phyloP scores from a whole-genome alignment of 805 yeast species.

The Wickerhamomyces canadensis region DNA sequence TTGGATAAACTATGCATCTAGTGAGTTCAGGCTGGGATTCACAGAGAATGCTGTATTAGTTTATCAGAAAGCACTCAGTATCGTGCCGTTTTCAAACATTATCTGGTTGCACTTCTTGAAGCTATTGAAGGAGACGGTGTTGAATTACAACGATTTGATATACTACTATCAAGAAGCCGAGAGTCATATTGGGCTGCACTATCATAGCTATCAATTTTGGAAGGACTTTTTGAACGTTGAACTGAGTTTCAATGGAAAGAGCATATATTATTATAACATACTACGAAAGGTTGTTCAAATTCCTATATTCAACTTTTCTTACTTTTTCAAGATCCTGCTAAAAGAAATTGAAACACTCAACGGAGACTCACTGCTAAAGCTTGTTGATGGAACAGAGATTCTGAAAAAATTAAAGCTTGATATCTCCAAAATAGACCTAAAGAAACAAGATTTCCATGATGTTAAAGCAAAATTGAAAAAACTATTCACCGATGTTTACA shows the following conservation, averaged over 20 bases:
- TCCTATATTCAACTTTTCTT: slow-evolving; percentile 49
- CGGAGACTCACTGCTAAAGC: slow-evolving; percentile 4
- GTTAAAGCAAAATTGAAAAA: slow-evolving; percentile 37
- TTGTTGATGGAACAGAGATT: slow-evolving; percentile 16
- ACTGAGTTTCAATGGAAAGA: slow-evolving; percentile 31
- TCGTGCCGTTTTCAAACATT: slow-evolving; percentile 39
- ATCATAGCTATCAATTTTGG: slow-evolving; percentile 45
- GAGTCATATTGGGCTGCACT: slow-evolving; percentile 44
- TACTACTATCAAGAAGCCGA: slow-evolving; percentile 43
- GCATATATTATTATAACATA: slow-evolving; percentile 24
- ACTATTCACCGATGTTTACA: slow-evolving; percentile 44
- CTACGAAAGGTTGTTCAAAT: slow-evolving; percentile 46
- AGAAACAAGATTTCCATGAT: slow-evolving; percentile 20
- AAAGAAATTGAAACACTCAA: slow-evolving; percentile 26
- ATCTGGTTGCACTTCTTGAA: slow-evolving; percentile 47
- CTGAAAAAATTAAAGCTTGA: slow-evolving; percentile 17
- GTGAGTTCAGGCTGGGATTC: slow-evolving; percentile 41
- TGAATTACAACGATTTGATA: slow-evolving; percentile 29
- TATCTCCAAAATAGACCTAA: slow-evolving; percentile 1
- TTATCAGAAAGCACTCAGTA: slow-evolving; percentile 33
- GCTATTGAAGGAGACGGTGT: slow-evolving; percentile 27
- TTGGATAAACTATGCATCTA: slow-evolving; percentile 51
- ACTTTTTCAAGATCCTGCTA: slow-evolving; percentile 36
- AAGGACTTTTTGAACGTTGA: slow-evolving; percentile 40
- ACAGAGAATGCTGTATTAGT: slow-evolving; percentile 32